Conservation (phyloP, 225 moss, liverwort and hornwort species). For the Asterella californica region DNA sequence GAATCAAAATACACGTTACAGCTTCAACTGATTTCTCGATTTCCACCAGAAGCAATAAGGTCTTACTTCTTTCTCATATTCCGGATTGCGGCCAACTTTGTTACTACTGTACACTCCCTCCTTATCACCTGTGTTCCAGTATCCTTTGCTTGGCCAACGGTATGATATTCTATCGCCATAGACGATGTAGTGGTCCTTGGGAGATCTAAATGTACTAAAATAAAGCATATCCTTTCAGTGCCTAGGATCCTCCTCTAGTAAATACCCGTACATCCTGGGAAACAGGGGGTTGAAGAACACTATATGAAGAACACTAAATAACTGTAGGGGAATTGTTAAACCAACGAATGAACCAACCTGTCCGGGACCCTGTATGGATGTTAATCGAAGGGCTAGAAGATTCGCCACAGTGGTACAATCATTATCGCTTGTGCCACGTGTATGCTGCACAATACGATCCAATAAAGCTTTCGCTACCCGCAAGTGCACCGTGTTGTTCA, state of each 20-base stretch:
- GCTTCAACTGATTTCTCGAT: neutral
- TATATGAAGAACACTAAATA: neutral
- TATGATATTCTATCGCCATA: too few species aligned
- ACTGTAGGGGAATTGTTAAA: neutral
- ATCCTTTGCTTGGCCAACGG: too few species aligned
- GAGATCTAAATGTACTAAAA: too few species aligned
- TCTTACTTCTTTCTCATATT: neutral
- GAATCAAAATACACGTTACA: neutral
- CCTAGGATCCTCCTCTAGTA: neutral
- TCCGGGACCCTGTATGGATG: slow-evolving; percentile 78
- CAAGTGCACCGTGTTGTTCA: slow-evolving; percentile 93
- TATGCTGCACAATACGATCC: slow-evolving; percentile 94
- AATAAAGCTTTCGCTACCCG: slow-evolving; percentile 85
- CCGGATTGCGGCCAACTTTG: neutral
- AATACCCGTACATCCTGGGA: neutral
- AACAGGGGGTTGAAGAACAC: neutral
- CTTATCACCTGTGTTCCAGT: too few species aligned
- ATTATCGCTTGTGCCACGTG: slow-evolving; percentile 88
- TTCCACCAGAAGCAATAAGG: neutral
- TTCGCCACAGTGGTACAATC: slow-evolving; percentile 92
- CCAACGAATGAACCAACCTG: slow-evolving; percentile 55
- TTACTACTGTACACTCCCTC: too few species aligned
- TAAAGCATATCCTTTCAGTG: neutral
- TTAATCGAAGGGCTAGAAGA: slow-evolving; percentile 80
- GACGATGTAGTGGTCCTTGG: too few species aligned